Base-by-base conservation (phyloP, 805 yeast species). In the Metschnikowia hibisci region DNA sequence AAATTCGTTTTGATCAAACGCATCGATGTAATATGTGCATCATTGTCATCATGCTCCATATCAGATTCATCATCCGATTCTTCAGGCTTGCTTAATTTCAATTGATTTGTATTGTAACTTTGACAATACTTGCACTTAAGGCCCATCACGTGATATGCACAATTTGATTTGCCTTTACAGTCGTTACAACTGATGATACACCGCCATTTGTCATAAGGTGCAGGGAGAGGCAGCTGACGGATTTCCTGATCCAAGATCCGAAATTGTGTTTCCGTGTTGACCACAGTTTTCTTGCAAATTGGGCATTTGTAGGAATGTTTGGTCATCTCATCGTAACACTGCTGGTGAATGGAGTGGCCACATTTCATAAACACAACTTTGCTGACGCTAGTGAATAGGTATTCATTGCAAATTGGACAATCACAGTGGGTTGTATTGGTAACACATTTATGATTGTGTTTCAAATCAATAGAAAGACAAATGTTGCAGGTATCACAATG, bases 371-470 rank as follows among this genome's bases (percentile, higher is more conserved):
- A 89, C 15, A 88, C 95, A 33, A 89, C 95, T 9, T 88, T 82
- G 58, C 72, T 75, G 6, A 84, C 80, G 4, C 93, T 82, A 12
- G 88, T 84, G 61, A 90, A 90, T 78, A 90, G 78, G 61, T 82
- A 89, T 54, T 89, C 97, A 45, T 85, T 87, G 64, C 97, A 90
- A 29, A 90, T 87, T 1, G 96, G 96, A 62, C 97, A 90, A 59
- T 89, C 82, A 36, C 95, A 84, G 60, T 85, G 93, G 0, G 96
- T 89, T 5, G 95, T 81, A 52, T 88, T 81, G 55, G 85, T 88
- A 39, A 89, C 82, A 64, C 97, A 91, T 50, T 76, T 77, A 66
- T 91, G 97, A 46, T 81, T 78, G 49, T 83, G 80, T 50, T 78
- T 80, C 45, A 90, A 71, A 50, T 83, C 88, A 38, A 90, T 82